These are phyloP conservation scores for Rheum nobile DNA, from an alignment of 148 eudicot species.

Conservation along the genomic window DNA sequence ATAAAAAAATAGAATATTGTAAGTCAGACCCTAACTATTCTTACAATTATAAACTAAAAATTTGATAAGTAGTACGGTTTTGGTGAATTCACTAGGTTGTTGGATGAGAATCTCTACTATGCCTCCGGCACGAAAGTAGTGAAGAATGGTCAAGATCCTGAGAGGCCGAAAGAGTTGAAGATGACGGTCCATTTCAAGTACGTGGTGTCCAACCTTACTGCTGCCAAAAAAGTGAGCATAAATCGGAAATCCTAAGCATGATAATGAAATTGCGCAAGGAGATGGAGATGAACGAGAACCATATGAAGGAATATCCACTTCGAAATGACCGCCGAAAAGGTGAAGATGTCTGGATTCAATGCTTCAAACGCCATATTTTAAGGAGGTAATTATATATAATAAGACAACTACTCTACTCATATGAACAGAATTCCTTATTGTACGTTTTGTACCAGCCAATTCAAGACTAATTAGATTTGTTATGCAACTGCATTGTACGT, in stretches of 20 bases:
- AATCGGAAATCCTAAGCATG: neutral
- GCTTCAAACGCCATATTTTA: neutral
- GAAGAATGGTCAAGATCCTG: neutral
- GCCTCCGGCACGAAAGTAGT: neutral
- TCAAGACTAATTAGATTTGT: no score
- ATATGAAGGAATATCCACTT: neutral
- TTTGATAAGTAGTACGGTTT: no score
- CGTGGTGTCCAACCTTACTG: neutral
- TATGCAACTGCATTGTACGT: no score
- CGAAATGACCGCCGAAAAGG: neutral
- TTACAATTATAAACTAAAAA: no score
- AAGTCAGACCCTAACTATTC: no score
- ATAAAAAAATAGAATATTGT: no score
- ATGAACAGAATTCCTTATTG: neutral
- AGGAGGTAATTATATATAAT: neutral
- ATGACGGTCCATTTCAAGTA: constrained; percentile 8
- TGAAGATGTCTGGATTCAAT: neutral
- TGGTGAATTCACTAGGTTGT: neutral
- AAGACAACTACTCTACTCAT: no score
- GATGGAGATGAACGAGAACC: neutral
- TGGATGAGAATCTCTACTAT: neutral
- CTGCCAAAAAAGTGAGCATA: neutral
- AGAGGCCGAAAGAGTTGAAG: neutral
- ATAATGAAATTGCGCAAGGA: neutral
- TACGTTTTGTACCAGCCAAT: no score